These are phyloP conservation scores for Neofusicoccum parvum DNA, from an alignment of 2,329 filamentous ascomycete species.

Conservation along the genomic window DNA sequence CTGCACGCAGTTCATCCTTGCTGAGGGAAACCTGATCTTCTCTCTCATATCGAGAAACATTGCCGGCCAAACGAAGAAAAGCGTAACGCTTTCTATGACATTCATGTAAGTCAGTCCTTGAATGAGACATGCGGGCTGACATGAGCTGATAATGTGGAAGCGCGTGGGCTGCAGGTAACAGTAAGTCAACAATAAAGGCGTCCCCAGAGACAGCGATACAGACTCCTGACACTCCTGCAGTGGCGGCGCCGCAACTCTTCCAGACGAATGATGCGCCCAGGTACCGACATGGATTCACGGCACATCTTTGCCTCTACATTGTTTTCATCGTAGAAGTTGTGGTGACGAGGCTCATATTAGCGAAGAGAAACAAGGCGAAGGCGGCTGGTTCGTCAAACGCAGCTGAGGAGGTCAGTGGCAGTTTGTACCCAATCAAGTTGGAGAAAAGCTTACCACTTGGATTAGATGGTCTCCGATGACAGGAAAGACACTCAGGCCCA, in stretches of 20 bases:
- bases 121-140: background rate
- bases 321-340: conserved; percentile 19
- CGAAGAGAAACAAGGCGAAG: conserved; percentile 21
- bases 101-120: conserved; percentile 23
- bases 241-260: conserved; percentile 25
- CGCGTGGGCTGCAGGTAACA: background rate
- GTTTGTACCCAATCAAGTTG: too few species aligned
- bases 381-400: background rate
- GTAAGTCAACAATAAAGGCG: background rate
- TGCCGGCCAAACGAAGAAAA: conserved; percentile 28
- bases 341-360: conserved; percentile 21
- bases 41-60: conserved; percentile 26
- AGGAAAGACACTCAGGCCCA: background rate
- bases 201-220: background rate
- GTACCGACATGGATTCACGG: conserved; percentile 23
- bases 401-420: background rate
- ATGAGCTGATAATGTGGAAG: background rate
- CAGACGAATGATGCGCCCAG: conserved; percentile 25
- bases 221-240: conserved; percentile 16
- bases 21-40: conserved; percentile 27
- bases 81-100: conserved; percentile 21
- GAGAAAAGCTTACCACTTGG: background rate
- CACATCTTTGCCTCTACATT: conserved; percentile 24
- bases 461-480: background rate
- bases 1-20: conserved; percentile 32